phyloP scores from a whole-genome alignment of 2,329 filamentous ascomycete species.

The Penicillium hordei region DNA sequence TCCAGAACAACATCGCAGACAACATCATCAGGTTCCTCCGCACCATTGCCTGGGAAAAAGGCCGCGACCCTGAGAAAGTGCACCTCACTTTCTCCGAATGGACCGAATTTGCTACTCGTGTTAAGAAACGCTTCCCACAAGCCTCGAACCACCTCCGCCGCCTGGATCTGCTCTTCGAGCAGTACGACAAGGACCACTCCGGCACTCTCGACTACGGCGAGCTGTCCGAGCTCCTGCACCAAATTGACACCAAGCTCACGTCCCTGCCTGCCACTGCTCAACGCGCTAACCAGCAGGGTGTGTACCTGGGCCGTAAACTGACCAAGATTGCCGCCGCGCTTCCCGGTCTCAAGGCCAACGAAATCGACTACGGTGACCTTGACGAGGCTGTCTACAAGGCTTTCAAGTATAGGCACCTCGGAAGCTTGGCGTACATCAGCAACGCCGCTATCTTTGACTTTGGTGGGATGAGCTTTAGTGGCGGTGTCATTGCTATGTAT shows the following conservation, averaged over 20 bases:
- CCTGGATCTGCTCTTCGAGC: constrained; percentile 83
- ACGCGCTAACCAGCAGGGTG: constrained; percentile 91
- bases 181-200: constrained; percentile 90
- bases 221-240: constrained; percentile 78
- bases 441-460: constrained; percentile 96
- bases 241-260: constrained; percentile 94
- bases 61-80: constrained; percentile 84
- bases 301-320: constrained; percentile 90
- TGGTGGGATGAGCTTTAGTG: constrained; percentile 72
- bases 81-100: constrained; percentile 85
- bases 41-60: constrained; percentile 85
- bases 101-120: constrained; percentile 77
- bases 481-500: constrained; percentile 90
- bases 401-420: constrained; percentile 90
- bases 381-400: constrained; percentile 92
- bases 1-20: constrained; percentile 95
- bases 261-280: constrained; percentile 93
- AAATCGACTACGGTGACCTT: constrained; percentile 82
- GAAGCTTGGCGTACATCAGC: constrained; percentile 89
- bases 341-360: constrained; percentile 73
- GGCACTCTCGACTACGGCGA: constrained; percentile 94
- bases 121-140: constrained; percentile 89
- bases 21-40: constrained; percentile 89
- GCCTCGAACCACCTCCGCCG: constrained; percentile 81
- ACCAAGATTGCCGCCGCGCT: constrained; percentile 81